phyloP scores from a whole-genome alignment of 139 green algal genomes.

The Chlorella sorokiniana region DNA sequence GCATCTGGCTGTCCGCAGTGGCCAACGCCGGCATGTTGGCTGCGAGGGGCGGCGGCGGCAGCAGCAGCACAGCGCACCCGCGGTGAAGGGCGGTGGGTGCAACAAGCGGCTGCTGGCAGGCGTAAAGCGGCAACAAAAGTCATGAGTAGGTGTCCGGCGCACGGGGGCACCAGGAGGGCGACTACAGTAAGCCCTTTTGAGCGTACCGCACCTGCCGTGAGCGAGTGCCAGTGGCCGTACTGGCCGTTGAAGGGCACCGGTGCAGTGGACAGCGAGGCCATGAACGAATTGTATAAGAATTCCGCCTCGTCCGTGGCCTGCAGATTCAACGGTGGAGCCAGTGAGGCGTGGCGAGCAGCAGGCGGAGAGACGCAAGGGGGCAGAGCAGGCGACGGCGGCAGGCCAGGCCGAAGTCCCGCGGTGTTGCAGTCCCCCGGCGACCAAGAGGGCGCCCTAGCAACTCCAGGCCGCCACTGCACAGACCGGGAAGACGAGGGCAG shows the following conservation, averaged over 20 bases:
- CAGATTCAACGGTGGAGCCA: not conserved
- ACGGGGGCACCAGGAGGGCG: no score
- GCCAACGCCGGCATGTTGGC: not conserved
- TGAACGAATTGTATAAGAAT: constrained; percentile 3
- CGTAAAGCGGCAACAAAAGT: no score
- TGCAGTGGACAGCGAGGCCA: constrained; percentile 1
- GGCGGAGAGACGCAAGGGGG: no score
- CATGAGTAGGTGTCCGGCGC: not conserved
- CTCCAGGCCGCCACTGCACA: no score
- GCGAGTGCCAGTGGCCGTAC: not conserved
- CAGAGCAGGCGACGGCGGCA: no score
- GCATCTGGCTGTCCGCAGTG: not conserved
- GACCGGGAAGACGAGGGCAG: no score
- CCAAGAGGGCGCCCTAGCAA: no score
- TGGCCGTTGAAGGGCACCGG: not conserved
- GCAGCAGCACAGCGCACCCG: not conserved
- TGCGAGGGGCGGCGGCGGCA: not conserved
- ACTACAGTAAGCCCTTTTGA: no score
- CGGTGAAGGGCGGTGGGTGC: not conserved
- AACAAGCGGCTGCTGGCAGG: not conserved
- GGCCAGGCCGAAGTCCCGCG: no score
- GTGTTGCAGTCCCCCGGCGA: no score
- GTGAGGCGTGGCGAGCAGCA: not conserved
- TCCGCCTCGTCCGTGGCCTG: not conserved
- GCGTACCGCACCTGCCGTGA: not conserved